Base-by-base conservation (phyloP, 169 alveolate genomes). In the Cryptosporidium meleagridis region DNA sequence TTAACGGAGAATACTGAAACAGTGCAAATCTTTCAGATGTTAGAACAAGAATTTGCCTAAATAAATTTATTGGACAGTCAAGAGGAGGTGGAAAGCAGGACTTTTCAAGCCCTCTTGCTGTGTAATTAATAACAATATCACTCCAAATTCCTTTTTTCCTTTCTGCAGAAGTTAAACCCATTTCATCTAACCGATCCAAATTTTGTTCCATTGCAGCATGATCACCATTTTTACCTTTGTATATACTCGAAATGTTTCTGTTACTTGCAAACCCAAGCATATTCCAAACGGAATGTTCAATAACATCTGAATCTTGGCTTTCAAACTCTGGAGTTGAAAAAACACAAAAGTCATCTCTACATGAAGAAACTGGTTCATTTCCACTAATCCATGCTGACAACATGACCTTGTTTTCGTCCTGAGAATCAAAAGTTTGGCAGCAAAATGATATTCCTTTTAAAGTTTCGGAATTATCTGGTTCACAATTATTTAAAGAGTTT, bases 51-150 rank as follows among this genome's bases (percentile, higher is more conserved):
- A 80, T 80, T 23, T 80, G 89, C 44, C 89, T 80, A 44, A 80
- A 80, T 44, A 80, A 14, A 26, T 65, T 80, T 6, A 62, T 62
- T 59, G 86, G 86, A 39, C 80, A 80, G 35, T 80, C 89, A 8
- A 80, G 75, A n/a, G 89, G 89, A n/a, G 89, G 89, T 12, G 89
- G 89, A 65, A 80, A 80, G 62, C 89, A 80, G n/a, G 89, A 80
- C 26, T 59, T 62, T 39, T 80, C 89, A 29, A 80, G 75, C 12
- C 89, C 89, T 33, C 89, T 59, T 61, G 89, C 73, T 23, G 89
- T 80, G 26, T 62, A 80, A 39, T 80, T 80, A 3, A 80, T 80
- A 14, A 80, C 75, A 61, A 80, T 62, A 44, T 80, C 89, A 80
- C 89, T 80, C 89, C 89, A 80, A 41, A 80, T 62, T 61, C 68